Percentiles rank a stretch among this genome's conserved stretches.
Evolutionary conservation across 768 basidiomycete genomes (phyloP).

Genomic region (Suillus luteus): DNA sequence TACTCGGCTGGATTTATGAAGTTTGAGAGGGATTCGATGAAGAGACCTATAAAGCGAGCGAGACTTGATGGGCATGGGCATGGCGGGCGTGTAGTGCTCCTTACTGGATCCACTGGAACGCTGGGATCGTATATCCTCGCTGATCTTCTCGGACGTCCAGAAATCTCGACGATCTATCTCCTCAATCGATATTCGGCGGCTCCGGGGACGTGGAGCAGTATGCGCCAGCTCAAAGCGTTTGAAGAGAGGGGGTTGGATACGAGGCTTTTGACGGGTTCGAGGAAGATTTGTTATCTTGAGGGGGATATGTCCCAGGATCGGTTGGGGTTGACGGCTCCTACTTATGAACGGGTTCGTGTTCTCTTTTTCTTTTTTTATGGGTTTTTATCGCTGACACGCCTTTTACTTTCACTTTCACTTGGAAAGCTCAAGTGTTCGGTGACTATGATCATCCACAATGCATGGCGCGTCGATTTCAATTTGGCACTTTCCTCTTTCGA

Average conservation of each 20-base stretch:
- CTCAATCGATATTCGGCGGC: conserved; percentile 26
- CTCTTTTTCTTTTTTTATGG: background rate
- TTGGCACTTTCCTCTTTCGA: conserved; percentile 38
- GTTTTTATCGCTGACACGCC: too few relatives aligned
- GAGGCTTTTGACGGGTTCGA: conserved; percentile 23
- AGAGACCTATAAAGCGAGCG: background rate
- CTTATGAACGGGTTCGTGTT: conserved; percentile 32
- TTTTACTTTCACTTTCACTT: too few relatives aligned
- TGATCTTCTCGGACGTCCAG: conserved; percentile 22
- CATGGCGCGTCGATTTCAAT: conserved; percentile 43
- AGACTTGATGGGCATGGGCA: background rate
- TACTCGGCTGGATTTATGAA: conserved; percentile 25
- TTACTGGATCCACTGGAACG: conserved; percentile 43
- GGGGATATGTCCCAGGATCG: conserved; percentile 30
- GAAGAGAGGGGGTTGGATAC: conserved; percentile 34
- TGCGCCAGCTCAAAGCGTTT: conserved; percentile 32
- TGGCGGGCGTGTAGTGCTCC: conserved; percentile 26
- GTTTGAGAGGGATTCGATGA: conserved; percentile 20
- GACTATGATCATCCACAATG: conserved; percentile 36
- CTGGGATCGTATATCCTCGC: conserved; percentile 39
- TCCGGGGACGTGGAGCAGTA: conserved; percentile 9
- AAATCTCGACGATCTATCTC: conserved; percentile 30
- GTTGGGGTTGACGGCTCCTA: conserved; percentile 27
- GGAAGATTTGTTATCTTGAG: conserved; percentile 37
- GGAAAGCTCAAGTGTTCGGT: conserved; percentile 20